phyloP scores from a whole-genome alignment of 2,329 filamentous ascomycete species.

The Myrmaecium sp. region DNA sequence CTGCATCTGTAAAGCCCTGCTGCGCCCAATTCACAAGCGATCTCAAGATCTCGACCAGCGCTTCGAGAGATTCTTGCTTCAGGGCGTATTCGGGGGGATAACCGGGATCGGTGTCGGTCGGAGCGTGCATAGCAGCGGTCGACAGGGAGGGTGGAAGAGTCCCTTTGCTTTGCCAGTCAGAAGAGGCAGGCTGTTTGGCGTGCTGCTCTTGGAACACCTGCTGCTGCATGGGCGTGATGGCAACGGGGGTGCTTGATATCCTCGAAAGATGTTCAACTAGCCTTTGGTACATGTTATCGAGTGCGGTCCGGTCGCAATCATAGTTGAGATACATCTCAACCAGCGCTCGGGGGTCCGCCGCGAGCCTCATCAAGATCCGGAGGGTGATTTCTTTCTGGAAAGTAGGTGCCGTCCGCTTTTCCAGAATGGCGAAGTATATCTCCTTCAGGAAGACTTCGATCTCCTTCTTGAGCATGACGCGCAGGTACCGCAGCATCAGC shows the following conservation, averaged over 20 bases:
- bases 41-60: conserved; percentile 70
- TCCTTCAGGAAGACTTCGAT: conserved; percentile 97
- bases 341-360: conserved; percentile 68
- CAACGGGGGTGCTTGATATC: conserved; percentile 63
- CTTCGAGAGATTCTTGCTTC: conserved; percentile 78
- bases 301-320: conserved; percentile 78
- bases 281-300: conserved; percentile 92
- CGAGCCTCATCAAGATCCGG: conserved; percentile 66
- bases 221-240: conserved; percentile 61
- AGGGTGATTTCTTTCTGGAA: conserved; percentile 91
- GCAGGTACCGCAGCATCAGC: conserved; percentile 88
- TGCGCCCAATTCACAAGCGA: conserved; percentile 89
- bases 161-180: conserved; percentile 76
- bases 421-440: conserved; percentile 83
- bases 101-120: conserved; percentile 44
- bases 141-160: conserved; percentile 76
- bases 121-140: conserved; percentile 49
- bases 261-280: conserved; percentile 88
- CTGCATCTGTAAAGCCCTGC: conserved; percentile 38
- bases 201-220: conserved; percentile 73
- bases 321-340: conserved; percentile 98
- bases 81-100: conserved; percentile 80
- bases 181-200: conserved; percentile 36
- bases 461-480: conserved; percentile 93
- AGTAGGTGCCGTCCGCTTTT: conserved; percentile 67